Evolutionary conservation across 2,329 filamentous ascomycete species (phyloP), one percentile per base, ranked within the genome.

Genomic region (Talaromyces sp.): DNA sequence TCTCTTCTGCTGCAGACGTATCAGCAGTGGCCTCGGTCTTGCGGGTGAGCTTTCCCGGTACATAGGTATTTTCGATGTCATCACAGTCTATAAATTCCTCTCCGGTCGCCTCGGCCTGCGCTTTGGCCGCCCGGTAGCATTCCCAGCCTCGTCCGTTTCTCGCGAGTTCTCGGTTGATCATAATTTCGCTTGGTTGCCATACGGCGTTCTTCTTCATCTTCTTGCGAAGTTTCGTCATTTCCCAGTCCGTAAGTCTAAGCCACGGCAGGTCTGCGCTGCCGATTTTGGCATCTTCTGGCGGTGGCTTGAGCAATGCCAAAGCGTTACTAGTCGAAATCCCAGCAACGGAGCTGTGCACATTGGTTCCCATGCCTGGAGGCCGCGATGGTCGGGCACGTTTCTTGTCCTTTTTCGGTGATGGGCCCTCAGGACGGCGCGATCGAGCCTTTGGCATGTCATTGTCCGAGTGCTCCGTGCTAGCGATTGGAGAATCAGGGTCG

Each of bases 181-280:
- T 89, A 10, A 87, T 85, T 63, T 86, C 84, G 65, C 85, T 88
- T 0, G 86, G 86, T 52, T 85, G 83, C 86, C 86, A 89, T n/a
- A 87, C 82, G 5, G 85, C 85, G 65, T 89, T 89, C 78, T 89
- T 89, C 77, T 89, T 89, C 86, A 89, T 89, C 66, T 85, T 82
- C 73, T 88, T 88, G 58, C 86, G 81, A 28, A 89, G 73, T 57
- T 83, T 85, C 5, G 85, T 86, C 85, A 89, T 87, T 68, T 89
- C 86, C 76, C 83, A 89, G 66, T 88, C 86, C 2, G 86, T 88
- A 64, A 89, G 75, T 61, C 85, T 84, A 67, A 85, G 78, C 86
- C 86, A 89, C 1, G 86, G 86, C 63, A 82, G 76, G 74, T 83
- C 83, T 68, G 83, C 82, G 73, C 85, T 87, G 53, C 86, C 86